A percentile compares a stretch with the other conserved stretches of the same genome.
Evolutionary conservation across 148 eudicot species (phyloP).

Genomic region (Simmondsia chinensis): DNA sequence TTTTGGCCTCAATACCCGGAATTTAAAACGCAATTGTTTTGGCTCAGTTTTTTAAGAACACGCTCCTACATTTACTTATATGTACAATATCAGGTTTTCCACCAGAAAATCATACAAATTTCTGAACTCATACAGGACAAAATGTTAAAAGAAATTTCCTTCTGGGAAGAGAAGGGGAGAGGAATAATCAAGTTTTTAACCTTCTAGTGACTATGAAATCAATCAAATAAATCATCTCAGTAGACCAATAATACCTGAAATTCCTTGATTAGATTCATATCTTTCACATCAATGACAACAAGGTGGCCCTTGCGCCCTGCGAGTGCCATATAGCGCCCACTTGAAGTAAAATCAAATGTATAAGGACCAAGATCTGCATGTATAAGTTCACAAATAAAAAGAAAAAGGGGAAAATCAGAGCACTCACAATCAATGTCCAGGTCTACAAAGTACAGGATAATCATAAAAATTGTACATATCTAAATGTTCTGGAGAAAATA

Average conservation of each 20-base stretch:
- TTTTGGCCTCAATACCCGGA: no score
- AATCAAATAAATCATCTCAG: neutral
- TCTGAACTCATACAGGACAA: no score
- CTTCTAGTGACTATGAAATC: no score
- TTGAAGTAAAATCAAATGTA: constrained; percentile 64
- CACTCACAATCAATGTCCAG: neutral
- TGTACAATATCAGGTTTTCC: no score
- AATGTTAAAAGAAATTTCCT: no score
- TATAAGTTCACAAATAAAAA: constrained; percentile 1
- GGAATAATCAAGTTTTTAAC: no score
- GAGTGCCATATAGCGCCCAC: constrained; percentile 83
- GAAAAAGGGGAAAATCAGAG: neutral
- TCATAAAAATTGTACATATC: neutral
- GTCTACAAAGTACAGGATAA: neutral
- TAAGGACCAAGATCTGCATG: constrained; percentile 84
- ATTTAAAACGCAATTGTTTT: no score
- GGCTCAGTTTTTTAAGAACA: no score
- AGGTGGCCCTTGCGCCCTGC: constrained; percentile 91
- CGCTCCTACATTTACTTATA: no score
- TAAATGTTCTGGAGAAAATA: no score
- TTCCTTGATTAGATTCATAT: constrained; percentile 54
- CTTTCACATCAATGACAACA: constrained; percentile 64
- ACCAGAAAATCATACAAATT: no score
- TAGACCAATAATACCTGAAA: constrained; percentile 44
- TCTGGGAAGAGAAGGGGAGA: no score